Conservation (phyloP, 805 yeast genomes). For the Kodamaea neixiangensis region DNA sequence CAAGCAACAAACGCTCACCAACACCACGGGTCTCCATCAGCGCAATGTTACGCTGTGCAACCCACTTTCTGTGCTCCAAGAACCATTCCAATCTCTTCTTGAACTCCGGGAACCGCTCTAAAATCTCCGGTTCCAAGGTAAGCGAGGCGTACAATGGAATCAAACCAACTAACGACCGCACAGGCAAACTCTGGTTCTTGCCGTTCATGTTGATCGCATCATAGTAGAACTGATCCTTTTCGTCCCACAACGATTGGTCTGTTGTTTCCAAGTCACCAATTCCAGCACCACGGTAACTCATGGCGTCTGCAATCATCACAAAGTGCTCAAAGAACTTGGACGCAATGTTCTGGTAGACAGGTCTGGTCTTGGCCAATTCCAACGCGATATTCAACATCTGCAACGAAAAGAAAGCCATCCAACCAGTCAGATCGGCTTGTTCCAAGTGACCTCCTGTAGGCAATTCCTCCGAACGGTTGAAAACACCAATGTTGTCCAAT, state of each 20-base stretch:
- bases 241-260: slow-evolving; percentile 75
- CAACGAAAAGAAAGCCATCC: slow-evolving; percentile 93
- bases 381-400: slow-evolving; percentile 92
- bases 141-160: slow-evolving; percentile 89
- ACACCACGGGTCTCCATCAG: slow-evolving; percentile 78
- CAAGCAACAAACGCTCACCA: slow-evolving; percentile 76
- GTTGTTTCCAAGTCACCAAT: slow-evolving; percentile 40
- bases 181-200: slow-evolving; percentile 67
- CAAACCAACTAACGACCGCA: slow-evolving; percentile 86
- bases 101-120: slow-evolving; percentile 78
- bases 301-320: slow-evolving; percentile 87
- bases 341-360: slow-evolving; percentile 90
- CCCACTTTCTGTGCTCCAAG: slow-evolving; percentile 62
- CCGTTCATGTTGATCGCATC: slow-evolving; percentile 89
- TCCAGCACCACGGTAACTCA: slow-evolving; percentile 63
- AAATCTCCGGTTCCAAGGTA: slow-evolving; percentile 81
- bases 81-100: slow-evolving; percentile 85
- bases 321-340: slow-evolving; percentile 94
- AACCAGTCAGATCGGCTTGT: slow-evolving; percentile 95
- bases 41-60: slow-evolving; percentile 83
- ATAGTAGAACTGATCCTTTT: slow-evolving; percentile 82
- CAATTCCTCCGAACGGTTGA: slow-evolving; percentile 88
- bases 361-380: slow-evolving; percentile 81
- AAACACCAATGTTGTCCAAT: slow-evolving; percentile 87
- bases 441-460: slow-evolving; percentile 91